A percentile compares a stretch with the other conserved stretches of the same genome.
phyloP scores from a whole-genome alignment of 371 early-diverging fungal genomes.

The Batrachochytrium dendrobatidis region DNA sequence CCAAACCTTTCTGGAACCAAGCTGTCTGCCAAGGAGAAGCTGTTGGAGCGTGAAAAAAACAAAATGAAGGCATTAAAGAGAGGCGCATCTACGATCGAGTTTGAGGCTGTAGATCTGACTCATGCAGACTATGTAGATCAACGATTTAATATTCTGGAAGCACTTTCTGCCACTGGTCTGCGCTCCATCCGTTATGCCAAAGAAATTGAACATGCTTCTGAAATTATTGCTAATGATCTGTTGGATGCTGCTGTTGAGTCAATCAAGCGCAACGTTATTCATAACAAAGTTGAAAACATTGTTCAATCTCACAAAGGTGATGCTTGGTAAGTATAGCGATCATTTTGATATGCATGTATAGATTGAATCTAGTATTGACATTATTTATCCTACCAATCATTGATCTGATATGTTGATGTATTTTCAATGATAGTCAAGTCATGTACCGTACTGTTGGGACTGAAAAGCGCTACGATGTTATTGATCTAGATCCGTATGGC shows the following conservation, averaged over 20 bases:
- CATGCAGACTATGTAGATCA: conserved; percentile 14
- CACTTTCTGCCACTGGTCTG: conserved; percentile 97
- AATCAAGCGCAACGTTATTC: conserved; percentile 81
- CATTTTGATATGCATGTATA: not conserved
- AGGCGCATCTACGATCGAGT: not conserved
- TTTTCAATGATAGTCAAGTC: conserved; percentile 33
- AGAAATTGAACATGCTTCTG: conserved; percentile 76
- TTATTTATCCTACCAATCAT: not conserved
- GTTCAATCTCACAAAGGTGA: conserved; percentile 78
- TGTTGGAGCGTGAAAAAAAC: not conserved
- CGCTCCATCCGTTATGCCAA: conserved; percentile 98
- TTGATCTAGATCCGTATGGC: conserved; percentile 92
- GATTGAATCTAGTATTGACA: not conserved
- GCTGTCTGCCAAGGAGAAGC: not conserved
- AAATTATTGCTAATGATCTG: conserved; percentile 93
- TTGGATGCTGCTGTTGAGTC: conserved; percentile 82
- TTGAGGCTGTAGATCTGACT: conserved; percentile 9
- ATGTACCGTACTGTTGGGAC: conserved; percentile 58
- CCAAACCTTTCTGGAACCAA: not conserved
- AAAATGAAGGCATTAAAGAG: not conserved
- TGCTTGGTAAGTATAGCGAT: conserved; percentile 46
- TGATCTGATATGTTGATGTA: not conserved
- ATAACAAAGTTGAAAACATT: conserved; percentile 68
- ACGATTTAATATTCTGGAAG: conserved; percentile 85
- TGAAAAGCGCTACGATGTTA: not conserved